Percentiles rank a stretch among this genome's conserved stretches.
phyloP scores from a whole-genome alignment of 805 yeast species.

The Isabelozyma rhagii region DNA sequence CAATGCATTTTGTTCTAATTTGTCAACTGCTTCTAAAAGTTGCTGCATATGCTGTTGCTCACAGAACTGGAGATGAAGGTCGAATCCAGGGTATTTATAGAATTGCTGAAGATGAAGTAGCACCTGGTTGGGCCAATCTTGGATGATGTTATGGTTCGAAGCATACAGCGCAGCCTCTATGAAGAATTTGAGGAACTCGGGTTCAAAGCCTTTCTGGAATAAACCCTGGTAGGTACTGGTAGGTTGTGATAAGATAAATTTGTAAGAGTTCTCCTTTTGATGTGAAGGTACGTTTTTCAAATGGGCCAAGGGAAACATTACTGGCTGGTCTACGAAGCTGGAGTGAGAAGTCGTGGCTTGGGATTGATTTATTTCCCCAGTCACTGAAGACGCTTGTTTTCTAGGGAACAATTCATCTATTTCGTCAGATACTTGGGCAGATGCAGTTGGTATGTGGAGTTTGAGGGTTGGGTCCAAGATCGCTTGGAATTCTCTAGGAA shows the following conservation, averaged over 20 bases:
- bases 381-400: not conserved
- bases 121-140: not conserved
- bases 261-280: conserved; percentile 27
- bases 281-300: conserved; percentile 23
- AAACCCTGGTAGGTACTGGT: conserved; percentile 19
- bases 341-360: not conserved
- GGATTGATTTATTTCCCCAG: not conserved
- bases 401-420: conserved; percentile 13
- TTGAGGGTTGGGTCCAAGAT: not conserved
- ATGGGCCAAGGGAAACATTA: conserved; percentile 22
- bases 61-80: conserved; percentile 32
- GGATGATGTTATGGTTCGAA: conserved; percentile 3
- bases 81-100: conserved; percentile 32
- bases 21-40: not conserved
- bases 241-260: conserved; percentile 31
- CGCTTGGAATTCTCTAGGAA: not conserved
- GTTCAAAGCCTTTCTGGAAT: conserved; percentile 49
- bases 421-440: conserved; percentile 1
- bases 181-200: conserved; percentile 45
- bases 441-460: not conserved
- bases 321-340: conserved; percentile 14
- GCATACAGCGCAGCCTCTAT: conserved; percentile 37
- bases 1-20: not conserved
- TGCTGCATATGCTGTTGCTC: conserved; percentile 12
- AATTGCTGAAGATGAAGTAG: conserved; percentile 11